phyloP scores from a whole-genome alignment of 306 rosid genomes.

The Fagus sylvatica region DNA sequence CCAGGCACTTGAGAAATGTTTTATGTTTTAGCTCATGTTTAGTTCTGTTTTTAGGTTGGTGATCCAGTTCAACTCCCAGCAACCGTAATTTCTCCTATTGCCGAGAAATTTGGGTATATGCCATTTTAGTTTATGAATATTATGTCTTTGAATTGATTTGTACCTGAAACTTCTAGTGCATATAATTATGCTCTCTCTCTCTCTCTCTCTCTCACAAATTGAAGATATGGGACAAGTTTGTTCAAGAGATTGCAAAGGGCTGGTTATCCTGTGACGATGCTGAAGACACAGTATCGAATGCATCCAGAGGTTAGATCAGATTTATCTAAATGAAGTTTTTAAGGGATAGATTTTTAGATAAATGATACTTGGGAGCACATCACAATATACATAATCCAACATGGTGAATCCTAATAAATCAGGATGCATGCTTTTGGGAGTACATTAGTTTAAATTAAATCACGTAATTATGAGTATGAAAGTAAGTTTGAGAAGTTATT shows the following conservation, averaged over 20 bases:
- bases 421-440: neutral
- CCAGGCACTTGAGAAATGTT: neutral
- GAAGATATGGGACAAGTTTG: slow-evolving; percentile 83
- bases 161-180: slow-evolving; percentile 8
- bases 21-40: neutral
- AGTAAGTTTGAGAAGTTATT: neutral
- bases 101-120: slow-evolving; percentile 74
- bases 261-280: slow-evolving; percentile 95
- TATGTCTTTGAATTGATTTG: slow-evolving; percentile 2
- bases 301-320: slow-evolving; percentile 87
- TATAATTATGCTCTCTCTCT: slow-evolving; percentile 8
- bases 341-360: slow-evolving; percentile 13
- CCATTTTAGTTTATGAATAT: slow-evolving; percentile 6
- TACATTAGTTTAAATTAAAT: neutral
- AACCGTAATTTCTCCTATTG: slow-evolving; percentile 79
- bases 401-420: neutral
- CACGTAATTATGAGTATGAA: neutral
- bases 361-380: neutral
- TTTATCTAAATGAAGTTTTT: slow-evolving; percentile 12
- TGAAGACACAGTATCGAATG: slow-evolving; percentile 97
- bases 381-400: neutral
- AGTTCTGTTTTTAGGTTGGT: slow-evolving; percentile 55
- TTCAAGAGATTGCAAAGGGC: slow-evolving; percentile 80
- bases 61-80: slow-evolving; percentile 99
- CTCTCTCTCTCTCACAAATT: slow-evolving; percentile 28